A percentile compares a stretch with the other conserved stretches of the same genome.
phyloP scores from a whole-genome alignment of 768 basidiomycete genomes.

The Rhodotorula babjevae region DNA sequence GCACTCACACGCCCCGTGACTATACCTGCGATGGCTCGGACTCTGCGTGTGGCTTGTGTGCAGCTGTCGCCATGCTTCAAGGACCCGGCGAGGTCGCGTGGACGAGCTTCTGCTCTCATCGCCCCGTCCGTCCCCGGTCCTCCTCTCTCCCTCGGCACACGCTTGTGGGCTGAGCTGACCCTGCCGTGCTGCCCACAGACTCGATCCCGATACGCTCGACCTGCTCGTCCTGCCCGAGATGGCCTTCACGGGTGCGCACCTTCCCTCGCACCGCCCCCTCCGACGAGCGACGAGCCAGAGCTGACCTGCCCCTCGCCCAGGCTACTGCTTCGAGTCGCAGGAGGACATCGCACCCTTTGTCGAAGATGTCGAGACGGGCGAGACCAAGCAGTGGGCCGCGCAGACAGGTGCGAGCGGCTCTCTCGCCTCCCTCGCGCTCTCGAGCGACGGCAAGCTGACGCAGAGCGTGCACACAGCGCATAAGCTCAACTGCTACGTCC shows the following conservation, averaged over 20 bases:
- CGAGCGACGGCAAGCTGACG: no score
- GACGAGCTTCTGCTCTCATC: slow-evolving; percentile 2
- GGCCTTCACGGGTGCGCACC: slow-evolving; percentile 35
- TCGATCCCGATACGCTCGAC: slow-evolving; percentile 19
- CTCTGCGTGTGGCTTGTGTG: slow-evolving; percentile 7
- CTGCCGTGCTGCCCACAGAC: not conserved
- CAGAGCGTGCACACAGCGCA: not conserved
- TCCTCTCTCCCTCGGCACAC: not conserved
- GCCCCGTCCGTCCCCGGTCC: no score
- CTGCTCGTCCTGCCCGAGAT: slow-evolving; percentile 41
- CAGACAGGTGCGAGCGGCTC: slow-evolving; percentile 14
- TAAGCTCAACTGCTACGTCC: slow-evolving; percentile 32
- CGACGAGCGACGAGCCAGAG: not conserved
- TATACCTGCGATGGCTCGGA: not conserved
- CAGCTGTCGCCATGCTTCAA: slow-evolving; percentile 29
- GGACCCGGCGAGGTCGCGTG: slow-evolving; percentile 1
- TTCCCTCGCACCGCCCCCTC: not conserved
- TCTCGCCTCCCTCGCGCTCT: no score
- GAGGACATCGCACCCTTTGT: slow-evolving; percentile 35
- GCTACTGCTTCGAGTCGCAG: slow-evolving; percentile 37
- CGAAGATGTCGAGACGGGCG: slow-evolving; percentile 13
- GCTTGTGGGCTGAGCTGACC: not conserved
- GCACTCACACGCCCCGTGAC: no score
- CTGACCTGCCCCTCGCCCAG: not conserved
- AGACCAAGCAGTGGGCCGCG: slow-evolving; percentile 31